A percentile compares a stretch with the other conserved stretches of the same genome.
Evolutionary conservation across 2,329 filamentous ascomycete species (phyloP).

Genomic region (Fusarium sp.): DNA sequence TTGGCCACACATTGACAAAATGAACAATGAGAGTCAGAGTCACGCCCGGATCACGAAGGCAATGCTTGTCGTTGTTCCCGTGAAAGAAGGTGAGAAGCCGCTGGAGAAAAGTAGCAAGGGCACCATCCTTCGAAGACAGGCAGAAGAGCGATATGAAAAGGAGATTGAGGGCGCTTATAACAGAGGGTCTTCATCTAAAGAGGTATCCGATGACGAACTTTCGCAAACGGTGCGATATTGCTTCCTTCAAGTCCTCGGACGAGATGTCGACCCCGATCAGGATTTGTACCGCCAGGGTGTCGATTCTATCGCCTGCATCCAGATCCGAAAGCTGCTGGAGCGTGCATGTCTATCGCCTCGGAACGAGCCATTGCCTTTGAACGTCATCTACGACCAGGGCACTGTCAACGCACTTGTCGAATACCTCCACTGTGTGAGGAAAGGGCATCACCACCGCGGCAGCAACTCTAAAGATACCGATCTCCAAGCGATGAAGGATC

Average conservation of each 20-base stretch:
- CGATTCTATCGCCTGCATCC: constrained; percentile 68
- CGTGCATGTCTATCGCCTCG: constrained; percentile 32
- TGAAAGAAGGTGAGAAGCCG: constrained; percentile 19
- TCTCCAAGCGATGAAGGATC: constrained; percentile 1
- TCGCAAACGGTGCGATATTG: constrained; percentile 46
- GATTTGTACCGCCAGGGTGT: constrained; percentile 69
- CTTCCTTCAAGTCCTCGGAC: constrained; percentile 49
- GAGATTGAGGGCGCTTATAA: constrained; percentile 61
- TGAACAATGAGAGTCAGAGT: constrained; percentile 61
- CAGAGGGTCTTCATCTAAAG: constrained; percentile 2
- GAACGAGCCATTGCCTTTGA: constrained; percentile 58
- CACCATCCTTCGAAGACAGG: constrained; percentile 63
- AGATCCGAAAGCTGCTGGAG: constrained; percentile 56
- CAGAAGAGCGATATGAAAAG: constrained; percentile 60
- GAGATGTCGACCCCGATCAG: constrained; percentile 48
- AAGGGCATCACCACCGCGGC: constrained; percentile 6
- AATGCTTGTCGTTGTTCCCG: constrained; percentile 62
- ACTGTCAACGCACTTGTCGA: constrained; percentile 54
- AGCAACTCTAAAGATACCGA: background rate
- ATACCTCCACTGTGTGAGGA: constrained; percentile 28
- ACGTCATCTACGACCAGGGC: constrained; percentile 69
- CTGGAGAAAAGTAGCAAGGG: constrained; percentile 73
- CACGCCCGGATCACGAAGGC: constrained; percentile 62
- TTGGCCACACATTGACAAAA: constrained; percentile 56
- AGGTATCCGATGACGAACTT: constrained; percentile 51